Percentiles rank a stretch among this genome's conserved stretches.
phyloP scores from a whole-genome alignment of 2,329 filamentous ascomycete genomes.

The Periconia sp. region DNA sequence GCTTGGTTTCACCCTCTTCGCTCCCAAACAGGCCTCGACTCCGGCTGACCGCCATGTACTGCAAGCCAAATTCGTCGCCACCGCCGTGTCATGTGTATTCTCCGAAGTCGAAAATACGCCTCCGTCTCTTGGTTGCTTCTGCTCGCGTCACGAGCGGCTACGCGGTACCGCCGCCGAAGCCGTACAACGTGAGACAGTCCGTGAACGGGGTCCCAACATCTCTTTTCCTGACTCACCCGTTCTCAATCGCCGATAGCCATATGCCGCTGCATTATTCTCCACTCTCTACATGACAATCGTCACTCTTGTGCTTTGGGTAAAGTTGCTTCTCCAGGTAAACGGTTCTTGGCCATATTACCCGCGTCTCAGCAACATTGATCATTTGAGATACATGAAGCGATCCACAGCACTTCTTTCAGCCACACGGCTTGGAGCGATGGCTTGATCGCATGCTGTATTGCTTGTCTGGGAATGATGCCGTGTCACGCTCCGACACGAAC shows the following conservation, averaged over 20 bases:
- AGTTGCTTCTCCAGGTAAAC: not conserved
- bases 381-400: not conserved
- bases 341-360: not conserved
- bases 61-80: too few relatives aligned
- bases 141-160: not conserved
- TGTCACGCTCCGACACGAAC: not conserved
- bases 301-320: not conserved
- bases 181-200: constrained; percentile 2
- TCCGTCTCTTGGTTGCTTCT: not conserved
- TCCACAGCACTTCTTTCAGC: not conserved
- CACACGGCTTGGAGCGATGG: not conserved
- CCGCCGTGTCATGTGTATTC: too few relatives aligned
- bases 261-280: not conserved
- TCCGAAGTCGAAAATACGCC: too few relatives aligned
- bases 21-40: too few relatives aligned
- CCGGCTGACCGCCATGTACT: too few relatives aligned
- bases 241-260: not conserved
- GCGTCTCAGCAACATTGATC: constrained; percentile 1
- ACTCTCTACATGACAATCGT: not conserved
- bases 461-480: not conserved
- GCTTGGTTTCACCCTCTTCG: too few relatives aligned
- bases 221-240: not conserved
- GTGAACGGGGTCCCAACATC: constrained; percentile 1
- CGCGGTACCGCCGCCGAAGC: not conserved
- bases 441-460: not conserved